These are phyloP conservation scores for Xylariaceae sp. DNA, from an alignment of 2,329 filamentous ascomycete species.

Conservation along the genomic window DNA sequence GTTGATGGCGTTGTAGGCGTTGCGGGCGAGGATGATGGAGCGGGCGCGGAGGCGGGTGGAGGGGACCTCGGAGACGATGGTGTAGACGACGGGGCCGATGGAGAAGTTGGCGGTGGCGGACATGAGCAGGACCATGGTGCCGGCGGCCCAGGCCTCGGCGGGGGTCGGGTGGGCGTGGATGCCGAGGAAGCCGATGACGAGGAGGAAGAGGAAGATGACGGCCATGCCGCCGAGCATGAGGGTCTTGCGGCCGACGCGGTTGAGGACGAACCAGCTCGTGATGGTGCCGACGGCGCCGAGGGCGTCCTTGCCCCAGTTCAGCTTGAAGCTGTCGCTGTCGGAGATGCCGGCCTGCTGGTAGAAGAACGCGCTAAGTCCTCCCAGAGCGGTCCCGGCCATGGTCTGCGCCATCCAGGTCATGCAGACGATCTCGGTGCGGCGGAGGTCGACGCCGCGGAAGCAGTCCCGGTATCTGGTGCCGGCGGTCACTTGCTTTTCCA, in stretches of 20 bases:
- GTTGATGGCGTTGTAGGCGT: slow-evolving; percentile 39
- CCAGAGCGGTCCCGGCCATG: slow-evolving; percentile 27
- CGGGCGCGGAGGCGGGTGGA: slow-evolving; percentile 41
- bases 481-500: slow-evolving; percentile 25
- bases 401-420: slow-evolving; percentile 30
- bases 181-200: slow-evolving; percentile 25
- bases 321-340: slow-evolving; percentile 26
- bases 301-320: slow-evolving; percentile 32
- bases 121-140: slow-evolving; percentile 38
- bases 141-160: slow-evolving; percentile 38
- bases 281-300: slow-evolving; percentile 38
- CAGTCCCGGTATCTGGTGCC: slow-evolving; percentile 33
- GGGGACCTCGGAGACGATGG: slow-evolving; percentile 43
- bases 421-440: slow-evolving; percentile 30
- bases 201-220: slow-evolving; percentile 33
- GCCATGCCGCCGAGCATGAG: slow-evolving; percentile 36
- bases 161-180: slow-evolving; percentile 31
- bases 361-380: slow-evolving; percentile 31
- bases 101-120: slow-evolving; percentile 41
- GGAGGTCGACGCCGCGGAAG: slow-evolving; percentile 33
- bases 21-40: slow-evolving; percentile 38
- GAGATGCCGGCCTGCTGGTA: slow-evolving; percentile 32
- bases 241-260: slow-evolving; percentile 34
- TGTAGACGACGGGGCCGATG: slow-evolving; percentile 42
- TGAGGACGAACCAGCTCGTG: slow-evolving; percentile 35